Base-by-base conservation (phyloP, 306 rosid species). In the Purshia tridentata region DNA sequence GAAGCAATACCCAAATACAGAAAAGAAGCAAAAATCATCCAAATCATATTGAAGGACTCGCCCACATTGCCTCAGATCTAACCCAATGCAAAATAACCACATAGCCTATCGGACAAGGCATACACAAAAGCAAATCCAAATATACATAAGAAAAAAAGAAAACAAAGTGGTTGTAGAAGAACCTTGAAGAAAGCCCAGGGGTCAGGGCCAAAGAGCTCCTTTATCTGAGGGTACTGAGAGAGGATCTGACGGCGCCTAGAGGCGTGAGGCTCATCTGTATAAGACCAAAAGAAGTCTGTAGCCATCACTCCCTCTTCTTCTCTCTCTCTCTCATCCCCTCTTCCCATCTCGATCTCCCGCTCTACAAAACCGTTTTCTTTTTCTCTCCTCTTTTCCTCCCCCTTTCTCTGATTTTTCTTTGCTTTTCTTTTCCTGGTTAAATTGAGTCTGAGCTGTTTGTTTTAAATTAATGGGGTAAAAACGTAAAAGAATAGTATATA, bases 221-320 rank as follows among this genome's bases (percentile, higher is more conserved):
- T 90, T 72, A 93, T 88, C 54, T 88, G 97, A 82, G 98, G 98
- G 80, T 93, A 86, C 77, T 83, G 87, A 60, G 91, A 88, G 87
- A 93, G 98, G 69, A 93, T 93, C 87, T 86, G 87, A 76, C 97
- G 96, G 40, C 98, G 91, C 60, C 97, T 85, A 19, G 96, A 77
- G 64, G 96, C 94, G 67, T 91, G 98, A 44, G 98, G 98, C 77
- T 93, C 97, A 6, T 93, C 98, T 2, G 96, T 88, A 78, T 89
- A 93, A 0, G 98, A 89, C 97, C 98, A 93, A 77, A 93, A 91
- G 80, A 93, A 93, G 74, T 88, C 96, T 0, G 78, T 85, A 0
- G 97, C 84, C 91, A 85, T 86, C 35, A 79, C 86, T 5, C 87
- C 97, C 15, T 76, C 94, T n/a, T 72, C 72, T 6, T 68, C 84